These are phyloP conservation scores for Quercus lobata DNA, from an alignment of 331 rosid genomes.

Conservation along the genomic window DNA sequence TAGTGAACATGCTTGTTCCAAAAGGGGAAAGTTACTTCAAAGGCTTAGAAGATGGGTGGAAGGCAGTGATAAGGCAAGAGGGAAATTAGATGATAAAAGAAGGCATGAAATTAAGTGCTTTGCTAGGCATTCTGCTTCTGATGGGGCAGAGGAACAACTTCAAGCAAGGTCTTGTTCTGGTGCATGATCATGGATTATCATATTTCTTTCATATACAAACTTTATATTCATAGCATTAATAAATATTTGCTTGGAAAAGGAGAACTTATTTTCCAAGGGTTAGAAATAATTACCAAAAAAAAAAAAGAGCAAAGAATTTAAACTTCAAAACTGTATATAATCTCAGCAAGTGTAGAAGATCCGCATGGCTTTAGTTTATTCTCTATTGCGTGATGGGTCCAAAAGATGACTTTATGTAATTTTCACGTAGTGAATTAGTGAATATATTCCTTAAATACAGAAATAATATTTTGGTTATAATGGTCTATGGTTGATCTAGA, in stretches of 20 bases:
- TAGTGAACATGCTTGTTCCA: conserved; percentile 19
- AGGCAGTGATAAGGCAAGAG: conserved; percentile 41
- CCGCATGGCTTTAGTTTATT: not conserved
- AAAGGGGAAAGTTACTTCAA: conserved; percentile 41
- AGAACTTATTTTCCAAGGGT: not conserved
- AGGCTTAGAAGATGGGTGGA: conserved; percentile 55
- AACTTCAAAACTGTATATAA: not conserved
- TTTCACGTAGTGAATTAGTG: too few relatives aligned
- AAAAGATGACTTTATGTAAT: too few relatives aligned
- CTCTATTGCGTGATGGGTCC: not conserved
- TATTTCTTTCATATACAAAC: not conserved
- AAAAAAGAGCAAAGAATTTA: too few relatives aligned
- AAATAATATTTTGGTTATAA: not conserved
- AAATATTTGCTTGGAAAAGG: not conserved
- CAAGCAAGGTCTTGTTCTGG: conserved; percentile 46
- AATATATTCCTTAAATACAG: not conserved
- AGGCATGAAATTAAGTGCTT: conserved; percentile 24
- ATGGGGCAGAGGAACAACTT: conserved; percentile 26
- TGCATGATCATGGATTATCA: conserved; percentile 11
- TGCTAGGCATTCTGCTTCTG: conserved; percentile 25
- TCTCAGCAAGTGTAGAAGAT: not conserved
- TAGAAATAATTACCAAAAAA: too few relatives aligned
- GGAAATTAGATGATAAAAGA: conserved; percentile 32
- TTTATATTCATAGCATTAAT: not conserved
- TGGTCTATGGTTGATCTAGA: not conserved